phyloP scores from a whole-genome alignment of 2,329 filamentous ascomycete genomes.

The Neurospora sp. region DNA sequence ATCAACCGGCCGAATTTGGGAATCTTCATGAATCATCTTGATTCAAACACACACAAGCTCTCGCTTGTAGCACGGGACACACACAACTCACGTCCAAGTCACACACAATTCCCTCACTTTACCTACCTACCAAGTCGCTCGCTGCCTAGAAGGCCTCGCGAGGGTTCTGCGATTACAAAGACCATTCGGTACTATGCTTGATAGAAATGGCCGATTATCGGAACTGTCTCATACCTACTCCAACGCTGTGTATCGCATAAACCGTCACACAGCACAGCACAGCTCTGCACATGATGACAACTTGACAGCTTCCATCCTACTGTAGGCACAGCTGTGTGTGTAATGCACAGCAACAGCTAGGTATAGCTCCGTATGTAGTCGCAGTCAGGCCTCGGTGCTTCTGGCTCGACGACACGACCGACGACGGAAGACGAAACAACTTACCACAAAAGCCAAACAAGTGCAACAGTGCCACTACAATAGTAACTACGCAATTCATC shows the following conservation, averaged over 20 bases:
- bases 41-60: background rate
- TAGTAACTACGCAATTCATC: background rate
- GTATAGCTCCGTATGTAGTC: background rate
- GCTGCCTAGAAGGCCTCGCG: background rate
- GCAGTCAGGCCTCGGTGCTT: background rate
- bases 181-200: background rate
- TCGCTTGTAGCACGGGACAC: no score
- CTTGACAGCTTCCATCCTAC: background rate
- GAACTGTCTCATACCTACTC: background rate
- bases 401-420: background rate
- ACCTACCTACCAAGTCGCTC: background rate
- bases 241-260: background rate
- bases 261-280: background rate
- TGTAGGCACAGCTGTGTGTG: background rate
- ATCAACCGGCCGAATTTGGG: background rate
- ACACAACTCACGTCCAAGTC: background rate
- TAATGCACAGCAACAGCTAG: background rate
- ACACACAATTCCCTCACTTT: background rate
- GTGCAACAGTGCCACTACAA: background rate
- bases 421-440: background rate
- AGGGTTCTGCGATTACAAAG: background rate
- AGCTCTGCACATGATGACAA: background rate
- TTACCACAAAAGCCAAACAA: no score
- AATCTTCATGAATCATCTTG: background rate
- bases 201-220: background rate